Conservation (phyloP, 139 green algal genomes). For the Pseudopediastrum boryanum region DNA sequence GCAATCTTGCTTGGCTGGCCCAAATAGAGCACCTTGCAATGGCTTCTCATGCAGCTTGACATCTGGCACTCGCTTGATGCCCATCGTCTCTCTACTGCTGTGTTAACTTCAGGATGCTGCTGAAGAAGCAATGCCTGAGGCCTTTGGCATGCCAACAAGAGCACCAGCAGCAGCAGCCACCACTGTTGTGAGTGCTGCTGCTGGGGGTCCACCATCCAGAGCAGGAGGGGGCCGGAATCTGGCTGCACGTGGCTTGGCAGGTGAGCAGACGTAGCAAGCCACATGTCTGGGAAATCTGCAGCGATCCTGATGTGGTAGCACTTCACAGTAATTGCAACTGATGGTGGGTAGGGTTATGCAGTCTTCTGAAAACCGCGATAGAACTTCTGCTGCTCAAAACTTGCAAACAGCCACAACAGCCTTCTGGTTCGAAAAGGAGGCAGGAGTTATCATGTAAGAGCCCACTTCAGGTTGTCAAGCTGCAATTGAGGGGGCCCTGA, state of each 20-base stretch:
- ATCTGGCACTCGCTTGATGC: background rate
- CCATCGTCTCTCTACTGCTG: too few species aligned
- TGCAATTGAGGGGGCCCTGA: too few species aligned
- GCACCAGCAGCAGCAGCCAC: background rate
- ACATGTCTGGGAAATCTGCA: background rate
- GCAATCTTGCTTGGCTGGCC: background rate
- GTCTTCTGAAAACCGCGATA: too few species aligned
- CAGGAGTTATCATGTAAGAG: too few species aligned
- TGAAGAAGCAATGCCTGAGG: background rate
- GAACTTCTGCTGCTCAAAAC: too few species aligned
- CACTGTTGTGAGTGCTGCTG: background rate
- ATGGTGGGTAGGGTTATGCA: too few species aligned
- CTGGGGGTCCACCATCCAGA: background rate
- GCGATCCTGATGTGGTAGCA: background rate
- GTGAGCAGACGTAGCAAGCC: background rate
- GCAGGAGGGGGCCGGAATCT: background rate
- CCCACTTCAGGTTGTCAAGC: too few species aligned
- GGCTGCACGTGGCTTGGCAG: background rate
- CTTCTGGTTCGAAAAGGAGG: too few species aligned
- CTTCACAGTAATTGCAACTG: background rate
- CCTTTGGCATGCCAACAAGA: background rate
- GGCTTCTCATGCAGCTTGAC: background rate
- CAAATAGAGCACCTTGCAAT: background rate
- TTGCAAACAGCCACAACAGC: too few species aligned
- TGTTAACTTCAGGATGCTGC: constrained; percentile 2